Evolutionary conservation across 768 basidiomycete genomes (phyloP).

Genomic region (Cyclocybe cylindracea): DNA sequence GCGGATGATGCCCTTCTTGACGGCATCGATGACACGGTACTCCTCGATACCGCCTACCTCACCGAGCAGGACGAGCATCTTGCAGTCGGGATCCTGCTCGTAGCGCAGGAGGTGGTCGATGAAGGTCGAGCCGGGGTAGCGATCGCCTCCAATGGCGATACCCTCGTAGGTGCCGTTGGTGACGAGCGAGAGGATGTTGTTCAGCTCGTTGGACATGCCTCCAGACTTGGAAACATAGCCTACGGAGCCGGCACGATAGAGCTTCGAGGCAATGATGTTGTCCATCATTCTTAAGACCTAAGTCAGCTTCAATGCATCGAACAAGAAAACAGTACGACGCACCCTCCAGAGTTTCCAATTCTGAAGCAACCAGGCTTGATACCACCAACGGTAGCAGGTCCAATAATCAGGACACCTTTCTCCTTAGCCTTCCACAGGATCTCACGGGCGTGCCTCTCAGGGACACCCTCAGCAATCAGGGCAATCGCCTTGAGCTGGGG

Average conservation of each 20-base stretch:
- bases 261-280: conserved; percentile 98
- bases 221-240: conserved; percentile 99
- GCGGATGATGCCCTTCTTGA: conserved; percentile 89
- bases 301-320: conserved; percentile 5
- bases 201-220: conserved; percentile 99
- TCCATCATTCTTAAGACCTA: conserved; percentile 86
- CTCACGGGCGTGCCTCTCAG: conserved; percentile 95
- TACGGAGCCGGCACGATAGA: conserved; percentile 96
- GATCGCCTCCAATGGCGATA: conserved; percentile 99
- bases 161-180: conserved; percentile 99
- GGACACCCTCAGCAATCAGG: conserved; percentile 98
- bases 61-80: conserved; percentile 98
- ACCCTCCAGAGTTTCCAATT: conserved; percentile 99
- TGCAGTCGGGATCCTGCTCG: conserved; percentile 95
- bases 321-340: conserved; percentile 23
- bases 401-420: conserved; percentile 87
- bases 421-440: conserved; percentile 86
- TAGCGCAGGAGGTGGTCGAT: conserved; percentile 98
- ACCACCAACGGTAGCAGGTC: conserved; percentile 98
- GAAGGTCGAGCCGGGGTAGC: conserved; percentile 98
- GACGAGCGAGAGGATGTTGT: conserved; percentile 96
- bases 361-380: conserved; percentile 99
- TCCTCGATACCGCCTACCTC: conserved; percentile 99
- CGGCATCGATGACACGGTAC: conserved; percentile 98
- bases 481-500: conserved; percentile 67